Conservation (phyloP, 2,329 filamentous ascomycete genomes). For the Scortechinia acanthostroma region DNA sequence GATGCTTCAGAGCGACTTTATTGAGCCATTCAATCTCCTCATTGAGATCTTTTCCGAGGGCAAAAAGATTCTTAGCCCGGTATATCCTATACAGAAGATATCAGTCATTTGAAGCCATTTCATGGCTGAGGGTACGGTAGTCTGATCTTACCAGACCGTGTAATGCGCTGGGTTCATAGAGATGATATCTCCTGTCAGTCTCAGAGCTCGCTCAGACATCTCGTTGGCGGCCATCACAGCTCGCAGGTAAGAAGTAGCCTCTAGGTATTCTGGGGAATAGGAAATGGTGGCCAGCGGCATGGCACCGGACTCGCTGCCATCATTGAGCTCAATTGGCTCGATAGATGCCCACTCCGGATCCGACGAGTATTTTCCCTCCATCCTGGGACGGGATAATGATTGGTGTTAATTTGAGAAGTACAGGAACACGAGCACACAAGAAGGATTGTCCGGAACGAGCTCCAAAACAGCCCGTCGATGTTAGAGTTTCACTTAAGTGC, state of each 20-base stretch:
- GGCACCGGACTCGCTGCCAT: background rate
- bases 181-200: conserved; percentile 64
- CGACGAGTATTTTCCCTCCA: background rate
- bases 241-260: conserved; percentile 62
- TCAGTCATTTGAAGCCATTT: too few relatives aligned
- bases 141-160: conserved; percentile 53
- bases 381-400: too few relatives aligned
- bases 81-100: conserved; percentile 47
- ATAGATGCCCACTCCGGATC: background rate
- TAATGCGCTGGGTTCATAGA: conserved; percentile 69
- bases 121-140: too few relatives aligned
- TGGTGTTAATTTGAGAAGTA: too few relatives aligned
- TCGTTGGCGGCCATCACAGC: conserved; percentile 67
- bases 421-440: too few relatives aligned
- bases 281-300: background rate
- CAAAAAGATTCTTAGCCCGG: conserved; percentile 52
- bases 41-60: conserved; percentile 34
- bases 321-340: background rate
- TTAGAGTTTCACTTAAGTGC: too few relatives aligned
- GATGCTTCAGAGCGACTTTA: conserved; percentile 51
- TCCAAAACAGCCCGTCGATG: too few relatives aligned
- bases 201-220: conserved; percentile 52
- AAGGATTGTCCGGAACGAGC: too few relatives aligned
- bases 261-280: background rate
- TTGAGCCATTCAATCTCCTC: conserved; percentile 63